These are phyloP conservation scores for Tylopilus sp. DNA, from an alignment of 768 basidiomycete genomes.

Conservation along the genomic window DNA sequence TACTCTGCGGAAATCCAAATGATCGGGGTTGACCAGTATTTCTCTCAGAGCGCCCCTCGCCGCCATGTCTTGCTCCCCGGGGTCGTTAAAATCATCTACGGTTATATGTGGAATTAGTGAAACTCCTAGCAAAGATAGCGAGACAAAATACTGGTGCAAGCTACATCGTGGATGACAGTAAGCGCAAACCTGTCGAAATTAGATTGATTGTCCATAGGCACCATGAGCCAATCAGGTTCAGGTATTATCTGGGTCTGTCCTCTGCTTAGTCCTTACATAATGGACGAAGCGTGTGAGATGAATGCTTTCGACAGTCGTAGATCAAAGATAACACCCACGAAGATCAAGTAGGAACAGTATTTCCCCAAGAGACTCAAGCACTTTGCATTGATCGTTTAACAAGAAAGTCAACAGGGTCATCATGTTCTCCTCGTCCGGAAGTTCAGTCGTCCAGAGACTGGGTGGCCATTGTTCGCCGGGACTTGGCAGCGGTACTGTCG, in stretches of 20 bases:
- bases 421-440: neutral
- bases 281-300: neutral
- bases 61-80: neutral
- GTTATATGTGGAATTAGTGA: neutral
- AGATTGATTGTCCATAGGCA: neutral
- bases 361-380: neutral
- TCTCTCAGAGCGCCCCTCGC: neutral
- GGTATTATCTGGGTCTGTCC: neutral
- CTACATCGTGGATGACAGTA: neutral
- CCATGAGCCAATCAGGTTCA: neutral
- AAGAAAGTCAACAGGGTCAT: neutral
- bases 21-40: neutral
- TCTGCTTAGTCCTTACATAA: neutral
- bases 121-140: too few species aligned
- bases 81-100: neutral
- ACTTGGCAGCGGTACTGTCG: neutral
- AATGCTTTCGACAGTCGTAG: neutral
- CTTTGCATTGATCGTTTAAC: neutral
- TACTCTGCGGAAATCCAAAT: neutral
- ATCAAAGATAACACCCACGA: neutral
- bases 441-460: neutral
- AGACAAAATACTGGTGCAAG: neutral
- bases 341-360: constrained; percentile 6
- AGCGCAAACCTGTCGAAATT: neutral
- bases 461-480: neutral